Conservation (phyloP, 257 asterid species). For the Coffea canephora region DNA sequence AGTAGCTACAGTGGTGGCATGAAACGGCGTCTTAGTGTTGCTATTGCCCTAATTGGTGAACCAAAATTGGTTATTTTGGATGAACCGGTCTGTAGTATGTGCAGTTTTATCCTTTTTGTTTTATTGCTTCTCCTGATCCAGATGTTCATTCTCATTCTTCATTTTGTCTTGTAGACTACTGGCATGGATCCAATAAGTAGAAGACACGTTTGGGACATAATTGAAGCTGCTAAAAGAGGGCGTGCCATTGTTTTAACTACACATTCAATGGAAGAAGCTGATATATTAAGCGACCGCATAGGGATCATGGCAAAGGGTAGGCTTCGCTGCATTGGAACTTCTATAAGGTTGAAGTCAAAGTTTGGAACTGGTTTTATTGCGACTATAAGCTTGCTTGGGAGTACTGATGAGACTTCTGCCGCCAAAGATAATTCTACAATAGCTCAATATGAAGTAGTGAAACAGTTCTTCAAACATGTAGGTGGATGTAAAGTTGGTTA, state of each 20-base stretch:
- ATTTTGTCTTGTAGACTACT: conserved; percentile 54
- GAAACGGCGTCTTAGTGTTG: conserved; percentile 43
- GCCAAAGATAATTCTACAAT: not conserved
- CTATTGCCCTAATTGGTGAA: conserved; percentile 42
- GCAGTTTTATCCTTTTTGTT: not conserved
- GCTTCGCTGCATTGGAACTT: conserved; percentile 97
- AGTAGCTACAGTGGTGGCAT: conserved; percentile 63
- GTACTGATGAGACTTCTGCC: conserved; percentile 36
- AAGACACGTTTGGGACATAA: conserved; percentile 95
- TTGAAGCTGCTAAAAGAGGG: conserved; percentile 80
- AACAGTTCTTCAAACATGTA: conserved; percentile 72
- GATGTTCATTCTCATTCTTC: not conserved
- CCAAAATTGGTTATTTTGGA: conserved; percentile 71
- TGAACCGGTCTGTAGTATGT: conserved; percentile 69
- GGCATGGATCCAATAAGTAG: conserved; percentile 97
- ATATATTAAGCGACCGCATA: conserved; percentile 79
- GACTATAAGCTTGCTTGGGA: conserved; percentile 68
- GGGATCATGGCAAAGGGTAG: conserved; percentile 98
- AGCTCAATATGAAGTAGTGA: conserved; percentile 44
- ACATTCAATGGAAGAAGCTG: conserved; percentile 99
- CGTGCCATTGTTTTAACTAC: conserved; percentile 88
- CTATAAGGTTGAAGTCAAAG: conserved; percentile 83
- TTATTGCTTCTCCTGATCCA: not conserved
- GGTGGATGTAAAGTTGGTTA: conserved; percentile 11
- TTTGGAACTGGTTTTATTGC: conserved; percentile 93